Percentiles rank a stretch among this genome's conserved stretches.
phyloP scores from a whole-genome alignment of 768 basidiomycete species.

The Termitomyces sp. region DNA sequence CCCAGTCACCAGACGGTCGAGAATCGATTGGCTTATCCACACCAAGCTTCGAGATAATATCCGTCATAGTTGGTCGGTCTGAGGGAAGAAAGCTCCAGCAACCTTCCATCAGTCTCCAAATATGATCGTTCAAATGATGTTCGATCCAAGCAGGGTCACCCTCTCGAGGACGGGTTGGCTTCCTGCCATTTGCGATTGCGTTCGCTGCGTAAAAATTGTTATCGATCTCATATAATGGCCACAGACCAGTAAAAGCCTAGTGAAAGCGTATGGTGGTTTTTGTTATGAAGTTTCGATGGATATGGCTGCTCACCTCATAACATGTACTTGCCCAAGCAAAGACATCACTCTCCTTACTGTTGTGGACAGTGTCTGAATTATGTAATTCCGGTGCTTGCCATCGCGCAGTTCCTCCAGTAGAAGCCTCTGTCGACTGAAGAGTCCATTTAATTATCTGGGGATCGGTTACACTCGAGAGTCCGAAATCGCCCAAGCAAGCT shows the following conservation, averaged over 20 bases:
- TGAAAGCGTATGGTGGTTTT: neutral
- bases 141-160: neutral
- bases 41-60: neutral
- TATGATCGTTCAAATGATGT: neutral
- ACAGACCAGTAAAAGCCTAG: conserved; percentile 6
- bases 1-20: conserved; percentile 1
- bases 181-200: neutral
- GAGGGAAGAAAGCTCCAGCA: conserved; percentile 2
- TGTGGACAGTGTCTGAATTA: neutral
- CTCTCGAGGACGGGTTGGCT: neutral
- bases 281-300: neutral
- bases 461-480: conserved; percentile 15
- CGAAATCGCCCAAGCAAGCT: conserved; percentile 20
- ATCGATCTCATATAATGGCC: conserved; percentile 1
- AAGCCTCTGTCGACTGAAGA: conserved; percentile 9
- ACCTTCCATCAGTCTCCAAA: conserved; percentile 6
- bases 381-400: conserved; percentile 13
- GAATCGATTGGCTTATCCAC: neutral
- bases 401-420: conserved; percentile 4
- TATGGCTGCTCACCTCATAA: conserved; percentile 9
- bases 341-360: conserved; percentile 10
- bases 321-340: conserved; percentile 12
- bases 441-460: conserved; percentile 11
- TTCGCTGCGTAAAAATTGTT: too few relatives aligned
- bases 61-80: conserved; percentile 4